Evolutionary conservation across 768 basidiomycete species (phyloP).

Genomic region (Lentinula guzmanii): DNA sequence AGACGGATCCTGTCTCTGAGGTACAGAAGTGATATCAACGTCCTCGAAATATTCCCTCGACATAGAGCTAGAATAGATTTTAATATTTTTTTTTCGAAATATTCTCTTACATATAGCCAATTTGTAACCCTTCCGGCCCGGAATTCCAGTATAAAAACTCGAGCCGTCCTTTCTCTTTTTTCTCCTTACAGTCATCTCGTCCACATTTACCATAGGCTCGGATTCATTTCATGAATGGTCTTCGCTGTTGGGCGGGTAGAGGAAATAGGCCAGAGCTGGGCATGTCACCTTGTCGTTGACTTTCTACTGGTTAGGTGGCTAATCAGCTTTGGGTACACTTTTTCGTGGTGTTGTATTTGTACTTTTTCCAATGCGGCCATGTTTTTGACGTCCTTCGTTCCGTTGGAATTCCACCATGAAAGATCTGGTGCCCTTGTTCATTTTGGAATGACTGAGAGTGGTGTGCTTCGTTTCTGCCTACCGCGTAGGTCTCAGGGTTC

Average conservation of each 20-base stretch:
- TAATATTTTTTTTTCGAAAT: neutral
- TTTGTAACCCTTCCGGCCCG: neutral
- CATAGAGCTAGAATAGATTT: no score
- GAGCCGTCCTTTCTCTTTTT: neutral
- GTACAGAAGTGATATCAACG: neutral
- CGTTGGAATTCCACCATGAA: no score
- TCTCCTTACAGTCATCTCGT: neutral
- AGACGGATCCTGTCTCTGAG: neutral
- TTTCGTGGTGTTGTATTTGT: no score
- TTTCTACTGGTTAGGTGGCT: neutral
- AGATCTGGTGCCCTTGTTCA: no score
- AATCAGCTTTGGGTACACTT: slow-evolving; percentile 2
- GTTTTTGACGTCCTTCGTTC: no score
- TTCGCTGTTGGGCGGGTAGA: neutral
- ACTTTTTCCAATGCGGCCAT: no score
- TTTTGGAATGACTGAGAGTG: no score
- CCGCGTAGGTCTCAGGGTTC: no score
- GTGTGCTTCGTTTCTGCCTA: no score
- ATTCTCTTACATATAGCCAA: neutral
- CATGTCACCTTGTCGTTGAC: neutral
- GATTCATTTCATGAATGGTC: neutral
- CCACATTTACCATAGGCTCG: neutral
- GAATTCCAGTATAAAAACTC: neutral
- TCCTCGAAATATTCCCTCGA: no score
- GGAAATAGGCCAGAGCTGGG: neutral